phyloP scores from a whole-genome alignment of 2,329 filamentous ascomycete genomes.

The Dothideomycetidae sp. region DNA sequence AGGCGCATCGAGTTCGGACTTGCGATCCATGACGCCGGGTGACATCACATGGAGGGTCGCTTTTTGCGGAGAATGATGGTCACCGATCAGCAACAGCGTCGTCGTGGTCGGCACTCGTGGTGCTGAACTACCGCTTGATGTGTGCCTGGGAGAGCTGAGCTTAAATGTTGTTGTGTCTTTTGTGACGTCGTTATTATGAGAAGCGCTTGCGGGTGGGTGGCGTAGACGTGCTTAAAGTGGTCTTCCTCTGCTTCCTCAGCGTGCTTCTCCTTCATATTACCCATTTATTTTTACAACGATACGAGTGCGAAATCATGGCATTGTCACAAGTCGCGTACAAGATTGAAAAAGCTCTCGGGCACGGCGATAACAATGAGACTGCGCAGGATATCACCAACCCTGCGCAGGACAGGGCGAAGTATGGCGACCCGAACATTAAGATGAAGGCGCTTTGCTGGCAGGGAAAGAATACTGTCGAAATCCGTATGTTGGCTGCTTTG shows the following conservation, averaged over 20 bases:
- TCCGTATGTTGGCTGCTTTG: constrained; percentile 32
- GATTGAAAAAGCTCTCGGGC: constrained; percentile 53
- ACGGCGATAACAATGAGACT: constrained; percentile 49
- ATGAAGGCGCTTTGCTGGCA: constrained; percentile 78
- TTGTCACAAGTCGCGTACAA: constrained; percentile 52
- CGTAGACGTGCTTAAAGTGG: not conserved
- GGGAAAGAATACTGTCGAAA: constrained; percentile 62
- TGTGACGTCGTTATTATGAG: too few species aligned
- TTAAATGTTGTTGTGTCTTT: too few species aligned
- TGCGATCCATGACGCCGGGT: not conserved
- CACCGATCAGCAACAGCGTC: not conserved
- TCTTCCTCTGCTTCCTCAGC: not conserved
- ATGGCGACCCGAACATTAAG: constrained; percentile 40
- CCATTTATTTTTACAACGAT: not conserved
- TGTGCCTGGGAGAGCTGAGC: too few species aligned
- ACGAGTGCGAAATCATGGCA: constrained; percentile 20
- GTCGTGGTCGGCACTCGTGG: too few species aligned
- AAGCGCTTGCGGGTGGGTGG: not conserved
- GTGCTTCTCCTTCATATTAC: not conserved
- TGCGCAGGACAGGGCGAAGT: constrained; percentile 32
- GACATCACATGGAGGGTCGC: not conserved
- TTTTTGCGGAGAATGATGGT: not conserved
- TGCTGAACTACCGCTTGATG: too few species aligned
- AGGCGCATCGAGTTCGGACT: too few species aligned
- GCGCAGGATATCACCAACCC: constrained; percentile 58